These are phyloP conservation scores for Neoascochyta sp. DNA, from an alignment of 2,329 filamentous ascomycete genomes.

Conservation along the genomic window DNA sequence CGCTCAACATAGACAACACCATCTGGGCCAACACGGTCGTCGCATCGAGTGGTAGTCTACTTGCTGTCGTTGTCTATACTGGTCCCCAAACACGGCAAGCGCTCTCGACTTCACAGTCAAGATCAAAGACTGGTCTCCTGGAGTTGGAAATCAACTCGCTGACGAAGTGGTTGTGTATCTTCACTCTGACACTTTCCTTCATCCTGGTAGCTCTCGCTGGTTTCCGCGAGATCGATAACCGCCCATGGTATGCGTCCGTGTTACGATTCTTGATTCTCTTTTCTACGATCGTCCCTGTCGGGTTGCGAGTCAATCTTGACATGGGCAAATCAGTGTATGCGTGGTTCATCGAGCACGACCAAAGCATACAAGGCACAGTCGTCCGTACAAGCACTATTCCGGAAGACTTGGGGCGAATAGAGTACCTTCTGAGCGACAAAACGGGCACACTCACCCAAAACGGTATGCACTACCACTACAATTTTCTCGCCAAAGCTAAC, in stretches of 20 bases:
- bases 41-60: slow-evolving; percentile 82
- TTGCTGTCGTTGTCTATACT: slow-evolving; percentile 91
- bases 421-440: slow-evolving; percentile 95
- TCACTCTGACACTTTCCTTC: slow-evolving; percentile 82
- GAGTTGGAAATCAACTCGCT: slow-evolving; percentile 97
- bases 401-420: slow-evolving; percentile 90
- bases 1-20: slow-evolving; percentile 91
- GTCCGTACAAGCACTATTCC: slow-evolving; percentile 97
- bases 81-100: slow-evolving; percentile 91
- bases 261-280: slow-evolving; percentile 98
- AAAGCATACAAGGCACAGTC: slow-evolving; percentile 84
- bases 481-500: slow-evolving; percentile 8
- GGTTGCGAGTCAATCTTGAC: slow-evolving; percentile 90
- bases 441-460: slow-evolving; percentile 98
- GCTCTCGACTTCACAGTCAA: slow-evolving; percentile 83
- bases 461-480: slow-evolving; percentile 39
- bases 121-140: slow-evolving; percentile 88
- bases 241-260: slow-evolving; percentile 90
- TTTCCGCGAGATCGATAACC: slow-evolving; percentile 63
- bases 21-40: slow-evolving; percentile 98
- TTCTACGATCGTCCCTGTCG: slow-evolving; percentile 98
- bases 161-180: slow-evolving; percentile 88
- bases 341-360: slow-evolving; percentile 88
- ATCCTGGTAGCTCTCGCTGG: slow-evolving; percentile 84
- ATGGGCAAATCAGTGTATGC: slow-evolving; percentile 97